Evolutionary conservation across 1,139 yeast species (phyloP), one percentile per base, ranked within the genome.

Genomic region (Pichia sp.): DNA sequence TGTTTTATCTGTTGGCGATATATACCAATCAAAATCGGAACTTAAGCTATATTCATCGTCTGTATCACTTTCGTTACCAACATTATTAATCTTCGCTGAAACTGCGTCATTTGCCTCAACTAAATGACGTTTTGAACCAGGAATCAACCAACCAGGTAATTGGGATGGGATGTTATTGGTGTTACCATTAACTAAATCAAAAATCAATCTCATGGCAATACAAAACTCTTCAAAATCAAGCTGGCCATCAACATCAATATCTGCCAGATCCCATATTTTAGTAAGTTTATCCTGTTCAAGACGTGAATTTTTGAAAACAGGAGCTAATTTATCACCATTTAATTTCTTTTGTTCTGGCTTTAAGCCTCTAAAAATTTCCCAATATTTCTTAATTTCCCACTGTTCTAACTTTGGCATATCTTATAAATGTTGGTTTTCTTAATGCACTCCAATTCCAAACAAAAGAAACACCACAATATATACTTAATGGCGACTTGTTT

Each of bases 141-240:
- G 99, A 55, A 93, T 79, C 58, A 95, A 79, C 98, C 98, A 91
- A 44, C 79, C 81, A 2, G 99, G 99, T 53, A 93, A 75, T 49
- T 77, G 76, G 27, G 72, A 68, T 1, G 99, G 99, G 8, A 91
- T 75, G 25, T 72, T 70, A 11, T 75, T 67, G 48, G 77, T 73
- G 45, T 81, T 84, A 31, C 91, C 90, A 68, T 91, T 90, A 48
- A 93, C 93, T 64, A 86, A 70, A 68, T 93, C 99, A 67, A 90
- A 95, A 48, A 91, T 87, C 56, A 93, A 77, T 59, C 97, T 77
- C 99, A 93, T 95, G 53, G 98, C 93, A 57, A 93, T 89, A 67
- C 98, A 93, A 69, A 93, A 93, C 71, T 93, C 99, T 69, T 93
- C 99, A 67, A 93, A 93, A 68, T 95, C 99, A 61, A 93, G 76